Evolutionary conservation across 495 filamentous ascomycete genomes (phyloP).

Genomic region (Baudoinia panamericana): DNA sequence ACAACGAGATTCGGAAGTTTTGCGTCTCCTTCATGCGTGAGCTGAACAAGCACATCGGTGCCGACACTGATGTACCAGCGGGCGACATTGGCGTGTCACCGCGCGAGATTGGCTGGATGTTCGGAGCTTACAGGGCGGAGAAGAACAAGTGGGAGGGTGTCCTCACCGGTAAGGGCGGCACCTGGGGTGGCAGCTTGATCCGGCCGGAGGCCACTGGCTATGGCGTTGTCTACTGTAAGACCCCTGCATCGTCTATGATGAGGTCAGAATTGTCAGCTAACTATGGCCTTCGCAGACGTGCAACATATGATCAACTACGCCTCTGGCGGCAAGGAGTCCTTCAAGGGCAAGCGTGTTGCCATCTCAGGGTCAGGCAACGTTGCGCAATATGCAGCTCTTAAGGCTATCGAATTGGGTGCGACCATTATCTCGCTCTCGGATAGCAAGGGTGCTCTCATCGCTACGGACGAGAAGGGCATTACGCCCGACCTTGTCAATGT

Average conservation of each 20-base stretch:
- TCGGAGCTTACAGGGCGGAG: conserved; percentile 85
- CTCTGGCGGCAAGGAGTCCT: conserved; percentile 63
- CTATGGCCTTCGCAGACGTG: conserved; percentile 41
- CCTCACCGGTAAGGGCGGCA: conserved; percentile 85
- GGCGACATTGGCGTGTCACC: conserved; percentile 87
- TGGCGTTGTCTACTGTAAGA: conserved; percentile 75
- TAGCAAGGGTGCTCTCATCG: conserved; percentile 71
- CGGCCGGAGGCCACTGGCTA: conserved; percentile 94
- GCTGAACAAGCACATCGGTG: conserved; percentile 88
- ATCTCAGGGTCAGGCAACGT: conserved; percentile 98
- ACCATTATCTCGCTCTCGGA: conserved; percentile 91
- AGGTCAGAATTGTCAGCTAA: conserved; percentile 4
- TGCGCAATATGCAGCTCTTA: conserved; percentile 93
- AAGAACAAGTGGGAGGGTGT: conserved; percentile 88
- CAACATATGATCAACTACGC: conserved; percentile 89
- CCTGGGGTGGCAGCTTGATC: conserved; percentile 89
- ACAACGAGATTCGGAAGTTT: conserved; percentile 96
- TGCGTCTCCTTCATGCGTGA: conserved; percentile 93
- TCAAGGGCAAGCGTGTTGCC: conserved; percentile 85
- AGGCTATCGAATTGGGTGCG: conserved; percentile 90
- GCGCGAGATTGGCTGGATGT: conserved; percentile 87
- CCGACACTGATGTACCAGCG: conserved; percentile 88
- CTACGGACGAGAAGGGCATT: conserved; percentile 51
- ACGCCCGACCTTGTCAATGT: conserved; percentile 59
- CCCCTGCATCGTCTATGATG: background rate